A percentile compares a stretch with the other conserved stretches of the same genome.
Evolutionary conservation across 345 rosid genomes (phyloP).

Genomic region (Salix dunnii): DNA sequence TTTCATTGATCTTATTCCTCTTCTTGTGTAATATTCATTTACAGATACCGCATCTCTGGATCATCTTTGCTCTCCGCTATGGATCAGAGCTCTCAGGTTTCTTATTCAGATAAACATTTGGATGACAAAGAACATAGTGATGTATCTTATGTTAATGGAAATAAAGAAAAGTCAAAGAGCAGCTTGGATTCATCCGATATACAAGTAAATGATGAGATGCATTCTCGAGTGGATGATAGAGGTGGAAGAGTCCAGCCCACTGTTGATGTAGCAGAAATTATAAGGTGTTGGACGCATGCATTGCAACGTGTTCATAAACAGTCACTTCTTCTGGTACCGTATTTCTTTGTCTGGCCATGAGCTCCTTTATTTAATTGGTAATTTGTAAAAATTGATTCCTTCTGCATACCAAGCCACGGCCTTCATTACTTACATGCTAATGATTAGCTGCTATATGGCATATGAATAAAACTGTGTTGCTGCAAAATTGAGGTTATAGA

Average conservation of each 20-base stretch:
- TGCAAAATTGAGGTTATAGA: neutral
- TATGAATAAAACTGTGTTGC: neutral
- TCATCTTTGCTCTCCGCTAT: constrained; percentile 91
- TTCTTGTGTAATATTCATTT: constrained; percentile 27
- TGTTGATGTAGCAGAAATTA: constrained; percentile 94
- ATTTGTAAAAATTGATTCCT: neutral
- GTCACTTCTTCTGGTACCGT: constrained; percentile 86
- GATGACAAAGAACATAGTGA: constrained; percentile 73
- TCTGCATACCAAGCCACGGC: neutral
- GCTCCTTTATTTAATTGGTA: constrained; percentile 1
- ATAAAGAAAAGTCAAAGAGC: constrained; percentile 41
- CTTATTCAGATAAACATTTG: constrained; percentile 53
- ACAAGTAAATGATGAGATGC: constrained; percentile 59
- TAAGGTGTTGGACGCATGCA: constrained; percentile 99
- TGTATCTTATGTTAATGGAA: constrained; percentile 38
- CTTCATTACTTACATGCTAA: neutral
- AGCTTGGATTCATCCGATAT: constrained; percentile 42
- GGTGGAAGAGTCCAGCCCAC: constrained; percentile 81
- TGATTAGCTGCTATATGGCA: neutral
- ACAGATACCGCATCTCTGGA: constrained; percentile 97
- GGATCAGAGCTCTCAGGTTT: constrained; percentile 95
- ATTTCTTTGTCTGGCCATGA: constrained; percentile 16
- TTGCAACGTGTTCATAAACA: constrained; percentile 97
- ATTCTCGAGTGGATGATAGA: constrained; percentile 78
- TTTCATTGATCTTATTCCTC: constrained; percentile 9